These are phyloP conservation scores for Naganishia friedmannii DNA, from an alignment of 768 basidiomycete species.

Conservation along the genomic window DNA sequence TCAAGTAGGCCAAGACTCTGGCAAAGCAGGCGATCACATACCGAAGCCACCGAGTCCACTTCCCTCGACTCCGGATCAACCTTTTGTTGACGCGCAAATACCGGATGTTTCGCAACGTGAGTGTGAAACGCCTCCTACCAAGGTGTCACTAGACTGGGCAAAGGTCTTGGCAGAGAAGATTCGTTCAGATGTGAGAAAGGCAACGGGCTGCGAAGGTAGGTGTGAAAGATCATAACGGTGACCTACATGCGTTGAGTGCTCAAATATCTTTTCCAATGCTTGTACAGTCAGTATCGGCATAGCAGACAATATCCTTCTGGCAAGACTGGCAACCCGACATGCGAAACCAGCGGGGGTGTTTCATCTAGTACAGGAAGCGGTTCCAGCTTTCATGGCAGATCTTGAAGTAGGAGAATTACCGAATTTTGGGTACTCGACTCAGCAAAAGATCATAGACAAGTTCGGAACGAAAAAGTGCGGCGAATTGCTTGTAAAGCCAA, in stretches of 20 bases:
- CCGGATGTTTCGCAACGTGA: background rate
- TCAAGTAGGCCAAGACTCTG: background rate
- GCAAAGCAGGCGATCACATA: background rate
- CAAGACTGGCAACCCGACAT: conserved; percentile 80
- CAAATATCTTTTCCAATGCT: background rate
- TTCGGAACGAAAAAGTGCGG: conserved; percentile 69
- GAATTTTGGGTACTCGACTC: conserved; percentile 75
- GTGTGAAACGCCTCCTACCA: background rate
- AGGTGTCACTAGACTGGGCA: conserved; percentile 59
- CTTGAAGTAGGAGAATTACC: conserved; percentile 67
- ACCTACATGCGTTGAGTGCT: conserved; percentile 27
- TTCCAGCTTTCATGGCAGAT: conserved; percentile 42
- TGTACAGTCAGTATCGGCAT: conserved; percentile 82
- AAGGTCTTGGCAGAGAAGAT: conserved; percentile 77
- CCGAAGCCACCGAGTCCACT: background rate
- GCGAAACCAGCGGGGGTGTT: conserved; percentile 89
- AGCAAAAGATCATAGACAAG: conserved; percentile 75
- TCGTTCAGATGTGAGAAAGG: conserved; percentile 67
- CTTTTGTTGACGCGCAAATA: background rate
- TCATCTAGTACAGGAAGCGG: conserved; percentile 61
- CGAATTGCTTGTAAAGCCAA: conserved; percentile 65
- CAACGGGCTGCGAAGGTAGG: conserved; percentile 82
- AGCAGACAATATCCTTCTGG: conserved; percentile 84
- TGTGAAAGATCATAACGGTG: background rate
- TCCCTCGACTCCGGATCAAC: background rate